Conservation (phyloP, 768 basidiomycete species). For the Russula virescens region DNA sequence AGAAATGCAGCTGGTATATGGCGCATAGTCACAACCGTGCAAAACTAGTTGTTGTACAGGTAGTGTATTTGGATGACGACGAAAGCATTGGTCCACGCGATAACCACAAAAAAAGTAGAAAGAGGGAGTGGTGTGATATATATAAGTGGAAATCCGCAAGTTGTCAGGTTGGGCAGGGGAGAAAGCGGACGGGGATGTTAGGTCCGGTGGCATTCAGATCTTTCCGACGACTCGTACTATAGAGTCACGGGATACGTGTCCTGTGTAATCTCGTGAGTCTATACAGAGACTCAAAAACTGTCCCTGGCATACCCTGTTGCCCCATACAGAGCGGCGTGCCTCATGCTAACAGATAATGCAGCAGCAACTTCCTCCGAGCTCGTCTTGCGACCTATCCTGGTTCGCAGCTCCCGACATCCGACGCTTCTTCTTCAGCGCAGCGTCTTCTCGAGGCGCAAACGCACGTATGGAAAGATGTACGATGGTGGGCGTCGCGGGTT, state of each 20-base stretch:
- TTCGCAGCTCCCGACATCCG: slow-evolving; percentile 29
- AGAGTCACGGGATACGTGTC: background rate
- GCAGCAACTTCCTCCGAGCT: slow-evolving; percentile 30
- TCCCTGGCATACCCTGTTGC: background rate
- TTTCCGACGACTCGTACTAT: too few species aligned
- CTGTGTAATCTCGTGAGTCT: background rate
- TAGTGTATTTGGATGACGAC: background rate
- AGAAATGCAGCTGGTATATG: slow-evolving; percentile 4
- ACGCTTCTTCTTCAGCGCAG: slow-evolving; percentile 50
- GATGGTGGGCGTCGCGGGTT: slow-evolving; percentile 46
- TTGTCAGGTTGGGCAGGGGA: background rate
- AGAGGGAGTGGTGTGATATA: background rate
- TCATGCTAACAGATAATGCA: slow-evolving; percentile 37
- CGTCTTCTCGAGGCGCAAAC: slow-evolving; percentile 45
- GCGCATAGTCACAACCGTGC: background rate
- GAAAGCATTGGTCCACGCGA: background rate
- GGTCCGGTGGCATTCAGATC: background rate
- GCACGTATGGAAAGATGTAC: slow-evolving; percentile 72
- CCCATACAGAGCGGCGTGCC: background rate
- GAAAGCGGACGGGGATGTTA: too few species aligned
- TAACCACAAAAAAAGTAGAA: background rate
- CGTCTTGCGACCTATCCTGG: slow-evolving; percentile 12
- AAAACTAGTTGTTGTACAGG: background rate
- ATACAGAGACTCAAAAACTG: background rate
- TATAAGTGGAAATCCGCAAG: background rate